Percentiles rank a stretch among this genome's conserved stretches.
These are phyloP conservation scores for Nicotiana tabacum DNA, from an alignment of 257 asterid genomes.

Conservation along the genomic window DNA sequence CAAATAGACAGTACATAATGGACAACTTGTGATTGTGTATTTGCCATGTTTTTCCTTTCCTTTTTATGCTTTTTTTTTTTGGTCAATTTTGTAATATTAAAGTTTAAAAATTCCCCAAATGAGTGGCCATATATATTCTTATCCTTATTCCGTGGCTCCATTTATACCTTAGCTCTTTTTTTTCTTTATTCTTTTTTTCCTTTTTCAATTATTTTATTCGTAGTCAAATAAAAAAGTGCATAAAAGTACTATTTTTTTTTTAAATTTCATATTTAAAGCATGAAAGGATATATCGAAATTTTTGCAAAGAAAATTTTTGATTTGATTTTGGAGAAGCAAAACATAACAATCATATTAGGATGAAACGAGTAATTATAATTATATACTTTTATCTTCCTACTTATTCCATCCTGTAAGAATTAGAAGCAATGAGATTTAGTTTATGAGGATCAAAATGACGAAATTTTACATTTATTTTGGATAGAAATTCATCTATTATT, in stretches of 20 bases:
- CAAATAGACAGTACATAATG: neutral
- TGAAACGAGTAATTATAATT: neutral
- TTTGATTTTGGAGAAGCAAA: neutral
- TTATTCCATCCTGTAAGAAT: neutral
- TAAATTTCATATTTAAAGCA: neutral
- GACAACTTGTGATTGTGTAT: neutral
- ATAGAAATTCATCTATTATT: neutral
- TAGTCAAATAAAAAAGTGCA: neutral
- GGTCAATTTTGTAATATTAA: neutral
- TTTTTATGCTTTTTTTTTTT: neutral
- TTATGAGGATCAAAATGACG: neutral
- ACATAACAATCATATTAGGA: neutral
- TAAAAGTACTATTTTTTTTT: neutral
- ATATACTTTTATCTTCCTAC: no score
- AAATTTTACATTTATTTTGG: neutral
- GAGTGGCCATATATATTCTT: neutral
- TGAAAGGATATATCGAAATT: neutral
- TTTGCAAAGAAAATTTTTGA: neutral
- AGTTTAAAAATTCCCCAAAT: neutral
- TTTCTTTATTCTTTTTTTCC: neutral
- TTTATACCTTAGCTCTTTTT: neutral
- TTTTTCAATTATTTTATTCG: neutral
- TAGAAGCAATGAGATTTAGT: no score
- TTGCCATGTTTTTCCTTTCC: neutral
- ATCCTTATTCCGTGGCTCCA: neutral